phyloP scores from a whole-genome alignment of 75 land plant species.

The Adiantum capillusveneris region DNA sequence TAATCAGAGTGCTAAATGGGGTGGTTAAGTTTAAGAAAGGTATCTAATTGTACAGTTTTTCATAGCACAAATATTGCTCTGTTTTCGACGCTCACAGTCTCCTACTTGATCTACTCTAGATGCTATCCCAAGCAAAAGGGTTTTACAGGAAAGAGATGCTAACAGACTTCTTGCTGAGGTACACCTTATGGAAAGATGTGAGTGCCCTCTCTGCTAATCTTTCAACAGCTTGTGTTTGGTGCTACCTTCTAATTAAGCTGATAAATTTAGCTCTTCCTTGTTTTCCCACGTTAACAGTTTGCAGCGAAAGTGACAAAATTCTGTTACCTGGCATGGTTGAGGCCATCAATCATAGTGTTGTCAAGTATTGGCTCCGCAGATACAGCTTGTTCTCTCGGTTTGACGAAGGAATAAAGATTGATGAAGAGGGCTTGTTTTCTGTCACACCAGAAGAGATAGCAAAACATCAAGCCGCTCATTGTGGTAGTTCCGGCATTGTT shows the following conservation, averaged over 20 bases:
- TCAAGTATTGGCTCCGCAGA: slow-evolving; percentile 73
- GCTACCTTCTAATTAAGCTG: not conserved
- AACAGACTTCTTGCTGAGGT: not conserved
- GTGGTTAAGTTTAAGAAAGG: not conserved
- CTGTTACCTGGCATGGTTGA: slow-evolving; percentile 17
- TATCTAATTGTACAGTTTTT: not conserved
- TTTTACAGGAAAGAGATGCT: not conserved
- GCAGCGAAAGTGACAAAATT: slow-evolving; percentile 2
- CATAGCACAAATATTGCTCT: not conserved
- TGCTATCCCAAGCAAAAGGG: slow-evolving; percentile 2
- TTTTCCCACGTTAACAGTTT: not conserved
- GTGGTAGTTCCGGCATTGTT: slow-evolving; percentile 35
- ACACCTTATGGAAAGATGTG: slow-evolving; percentile 1
- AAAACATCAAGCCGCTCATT: slow-evolving; percentile 70
- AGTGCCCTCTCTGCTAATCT: not conserved
- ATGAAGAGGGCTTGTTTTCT: slow-evolving; percentile 90
- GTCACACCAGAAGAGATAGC: slow-evolving; percentile 82
- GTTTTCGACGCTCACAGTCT: not conserved
- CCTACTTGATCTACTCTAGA: not conserved
- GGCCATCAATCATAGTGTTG: slow-evolving; percentile 12
- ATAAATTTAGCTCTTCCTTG: no score
- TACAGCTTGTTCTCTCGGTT: slow-evolving; percentile 64
- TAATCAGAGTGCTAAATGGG: no score
- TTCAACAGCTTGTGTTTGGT: no score
- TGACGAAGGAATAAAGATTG: slow-evolving; percentile 72